Conservation (phyloP, 2,329 filamentous ascomycete species). For the Fusarium nygamai region DNA sequence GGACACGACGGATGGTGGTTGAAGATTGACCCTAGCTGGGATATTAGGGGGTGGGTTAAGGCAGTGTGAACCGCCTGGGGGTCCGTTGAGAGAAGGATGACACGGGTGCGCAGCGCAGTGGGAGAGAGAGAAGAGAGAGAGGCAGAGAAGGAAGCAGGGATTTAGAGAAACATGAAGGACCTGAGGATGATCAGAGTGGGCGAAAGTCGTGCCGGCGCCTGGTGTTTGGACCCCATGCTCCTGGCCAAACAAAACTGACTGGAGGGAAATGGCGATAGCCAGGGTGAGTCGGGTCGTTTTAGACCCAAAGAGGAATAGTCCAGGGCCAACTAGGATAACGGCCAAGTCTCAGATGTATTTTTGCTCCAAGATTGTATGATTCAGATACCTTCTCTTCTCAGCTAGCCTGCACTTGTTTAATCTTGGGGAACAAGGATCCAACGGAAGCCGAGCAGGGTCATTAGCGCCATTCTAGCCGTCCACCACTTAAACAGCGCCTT, state of each 20-base stretch:
- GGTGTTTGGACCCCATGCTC: slow-evolving; percentile 42
- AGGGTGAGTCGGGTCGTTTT: slow-evolving; percentile 28
- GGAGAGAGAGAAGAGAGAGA: slow-evolving; percentile 2
- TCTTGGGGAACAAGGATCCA: slow-evolving; percentile 44
- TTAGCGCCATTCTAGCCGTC: slow-evolving; percentile 26
- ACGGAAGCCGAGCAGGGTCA: slow-evolving; percentile 35
- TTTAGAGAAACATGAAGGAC: slow-evolving; percentile 27
- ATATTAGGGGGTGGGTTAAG: slow-evolving; percentile 35
- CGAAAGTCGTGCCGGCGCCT: slow-evolving; percentile 32
- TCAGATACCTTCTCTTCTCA: slow-evolving; percentile 25
- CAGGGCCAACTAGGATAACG: slow-evolving; percentile 28
- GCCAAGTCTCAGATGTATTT: slow-evolving; percentile 24
- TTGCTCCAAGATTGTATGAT: neutral
- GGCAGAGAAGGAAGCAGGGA: slow-evolving; percentile 10
- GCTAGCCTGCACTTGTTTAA: slow-evolving; percentile 38
- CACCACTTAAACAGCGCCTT: slow-evolving; percentile 25
- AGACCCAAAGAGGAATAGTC: slow-evolving; percentile 15
- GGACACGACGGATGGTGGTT: slow-evolving; percentile 23
- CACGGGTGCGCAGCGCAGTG: slow-evolving; percentile 10
- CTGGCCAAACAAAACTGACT: slow-evolving; percentile 27
- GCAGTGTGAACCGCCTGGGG: slow-evolving; percentile 19
- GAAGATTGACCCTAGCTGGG: slow-evolving; percentile 24
- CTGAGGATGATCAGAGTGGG: slow-evolving; percentile 35
- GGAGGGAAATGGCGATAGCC: slow-evolving; percentile 41
- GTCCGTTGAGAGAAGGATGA: neutral